These are phyloP conservation scores for Lunasporangiospora selenospora DNA, from an alignment of 192 early-diverging fungal genomes.

Conservation along the genomic window DNA sequence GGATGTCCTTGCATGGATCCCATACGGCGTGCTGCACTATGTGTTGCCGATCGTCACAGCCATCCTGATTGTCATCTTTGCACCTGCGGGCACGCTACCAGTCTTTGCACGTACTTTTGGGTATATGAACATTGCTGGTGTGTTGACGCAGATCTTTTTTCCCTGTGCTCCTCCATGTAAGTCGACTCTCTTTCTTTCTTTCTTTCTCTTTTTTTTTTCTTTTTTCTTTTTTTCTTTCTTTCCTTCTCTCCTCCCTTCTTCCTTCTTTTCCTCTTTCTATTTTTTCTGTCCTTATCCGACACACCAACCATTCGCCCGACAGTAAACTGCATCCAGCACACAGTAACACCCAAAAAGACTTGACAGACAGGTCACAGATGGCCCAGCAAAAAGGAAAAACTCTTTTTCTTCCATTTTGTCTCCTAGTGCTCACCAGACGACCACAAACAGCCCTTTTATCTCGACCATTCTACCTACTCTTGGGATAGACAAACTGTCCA, in stretches of 20 bases:
- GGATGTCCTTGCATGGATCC: constrained; percentile 72
- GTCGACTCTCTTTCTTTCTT: constrained; percentile 1
- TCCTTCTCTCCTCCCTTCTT: background rate
- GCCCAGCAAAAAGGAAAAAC: too few species aligned
- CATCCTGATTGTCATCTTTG: constrained; percentile 55
- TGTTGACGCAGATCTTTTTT: constrained; percentile 71
- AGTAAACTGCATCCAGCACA: too few species aligned
- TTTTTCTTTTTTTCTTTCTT: constrained; percentile 1
- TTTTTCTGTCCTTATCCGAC: background rate
- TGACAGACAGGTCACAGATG: too few species aligned
- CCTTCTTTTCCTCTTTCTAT: background rate
- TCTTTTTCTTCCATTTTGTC: too few species aligned
- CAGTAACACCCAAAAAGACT: too few species aligned
- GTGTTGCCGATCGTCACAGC: constrained; percentile 63
- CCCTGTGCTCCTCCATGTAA: constrained; percentile 76
- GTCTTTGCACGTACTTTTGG: constrained; percentile 68
- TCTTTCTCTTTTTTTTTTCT: background rate
- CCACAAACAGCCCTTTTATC: too few species aligned
- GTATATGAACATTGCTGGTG: constrained; percentile 68
- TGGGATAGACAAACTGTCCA: too few species aligned
- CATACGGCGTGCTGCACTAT: constrained; percentile 75
- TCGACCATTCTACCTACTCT: too few species aligned
- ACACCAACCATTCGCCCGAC: too few species aligned
- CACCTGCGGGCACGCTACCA: constrained; percentile 54
- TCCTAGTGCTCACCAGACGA: too few species aligned